Conservation (phyloP, 2,329 filamentous ascomycete genomes). For the Cladophialophora carrionii region DNA sequence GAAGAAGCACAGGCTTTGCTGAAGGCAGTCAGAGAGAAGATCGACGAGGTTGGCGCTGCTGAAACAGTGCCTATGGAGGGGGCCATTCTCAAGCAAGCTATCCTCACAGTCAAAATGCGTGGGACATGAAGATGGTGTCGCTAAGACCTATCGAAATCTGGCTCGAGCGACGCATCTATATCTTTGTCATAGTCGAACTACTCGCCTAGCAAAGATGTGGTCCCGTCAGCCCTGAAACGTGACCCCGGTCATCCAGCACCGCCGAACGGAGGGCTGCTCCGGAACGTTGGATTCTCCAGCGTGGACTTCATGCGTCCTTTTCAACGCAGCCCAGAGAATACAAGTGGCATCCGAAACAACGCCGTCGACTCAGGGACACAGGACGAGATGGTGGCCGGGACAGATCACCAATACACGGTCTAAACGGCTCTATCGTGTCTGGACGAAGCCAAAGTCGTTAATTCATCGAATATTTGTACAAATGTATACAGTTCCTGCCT, state of each 20-base stretch:
- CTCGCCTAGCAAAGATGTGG: neutral
- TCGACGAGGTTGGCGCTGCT: slow-evolving; percentile 49
- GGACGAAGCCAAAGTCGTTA: neutral
- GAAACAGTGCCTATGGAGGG: slow-evolving; percentile 50
- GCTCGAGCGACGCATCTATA: neutral
- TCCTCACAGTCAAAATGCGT: slow-evolving; percentile 32
- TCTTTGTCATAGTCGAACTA: neutral
- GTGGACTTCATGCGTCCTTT: neutral
- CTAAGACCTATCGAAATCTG: neutral
- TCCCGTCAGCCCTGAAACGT: neutral
- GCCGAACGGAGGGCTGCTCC: neutral
- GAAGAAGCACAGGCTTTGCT: slow-evolving; percentile 67
- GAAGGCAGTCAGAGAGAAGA: slow-evolving; percentile 52
- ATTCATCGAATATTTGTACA: slow-evolving; percentile 3
- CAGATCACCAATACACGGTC: neutral
- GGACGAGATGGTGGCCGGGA: neutral
- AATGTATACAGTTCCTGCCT: neutral
- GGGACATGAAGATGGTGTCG: slow-evolving; percentile 6
- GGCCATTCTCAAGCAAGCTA: slow-evolving; percentile 43
- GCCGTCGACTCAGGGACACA: neutral
- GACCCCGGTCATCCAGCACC: neutral
- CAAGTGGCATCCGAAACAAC: neutral
- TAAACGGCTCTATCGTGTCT: neutral
- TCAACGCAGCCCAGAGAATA: neutral
- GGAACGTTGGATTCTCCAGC: neutral